Conservation (phyloP, 352 stramenopile genomes). For the Pythium rishiriense region DNA sequence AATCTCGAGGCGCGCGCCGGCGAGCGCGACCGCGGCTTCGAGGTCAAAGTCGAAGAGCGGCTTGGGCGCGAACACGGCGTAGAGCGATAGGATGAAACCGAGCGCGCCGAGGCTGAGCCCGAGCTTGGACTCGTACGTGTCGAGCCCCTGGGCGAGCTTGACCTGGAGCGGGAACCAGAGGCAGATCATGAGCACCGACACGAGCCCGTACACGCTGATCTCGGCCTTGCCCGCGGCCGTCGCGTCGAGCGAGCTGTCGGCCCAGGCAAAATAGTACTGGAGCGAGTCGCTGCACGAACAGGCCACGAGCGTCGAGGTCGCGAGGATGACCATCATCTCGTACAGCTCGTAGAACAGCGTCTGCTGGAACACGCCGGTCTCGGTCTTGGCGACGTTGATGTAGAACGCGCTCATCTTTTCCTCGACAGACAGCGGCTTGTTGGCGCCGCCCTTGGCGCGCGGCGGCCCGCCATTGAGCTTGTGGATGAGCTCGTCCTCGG, state of each 20-base stretch:
- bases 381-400: constrained; percentile 66
- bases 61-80: constrained; percentile 62
- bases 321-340: constrained; percentile 77
- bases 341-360: constrained; percentile 84
- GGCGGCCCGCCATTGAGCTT: constrained; percentile 53
- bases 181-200: constrained; percentile 61
- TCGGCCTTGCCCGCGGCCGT: constrained; percentile 33
- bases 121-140: constrained; percentile 61
- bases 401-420: constrained; percentile 78
- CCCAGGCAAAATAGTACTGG: constrained; percentile 29
- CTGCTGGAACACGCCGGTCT: constrained; percentile 62
- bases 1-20: constrained; percentile 45
- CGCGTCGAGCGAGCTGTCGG: constrained; percentile 7
- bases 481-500: constrained; percentile 69
- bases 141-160: constrained; percentile 61
- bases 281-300: constrained; percentile 48
- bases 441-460: constrained; percentile 12
- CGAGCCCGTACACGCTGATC: constrained; percentile 63
- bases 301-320: constrained; percentile 51
- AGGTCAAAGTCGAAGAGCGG: constrained; percentile 69
- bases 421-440: constrained; percentile 45
- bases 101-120: constrained; percentile 54
- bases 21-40: constrained; percentile 40
- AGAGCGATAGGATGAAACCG: constrained; percentile 57
- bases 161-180: constrained; percentile 79